Evolutionary conservation across 306 rosid genomes (phyloP).

Genomic region (Prunus mongolica): DNA sequence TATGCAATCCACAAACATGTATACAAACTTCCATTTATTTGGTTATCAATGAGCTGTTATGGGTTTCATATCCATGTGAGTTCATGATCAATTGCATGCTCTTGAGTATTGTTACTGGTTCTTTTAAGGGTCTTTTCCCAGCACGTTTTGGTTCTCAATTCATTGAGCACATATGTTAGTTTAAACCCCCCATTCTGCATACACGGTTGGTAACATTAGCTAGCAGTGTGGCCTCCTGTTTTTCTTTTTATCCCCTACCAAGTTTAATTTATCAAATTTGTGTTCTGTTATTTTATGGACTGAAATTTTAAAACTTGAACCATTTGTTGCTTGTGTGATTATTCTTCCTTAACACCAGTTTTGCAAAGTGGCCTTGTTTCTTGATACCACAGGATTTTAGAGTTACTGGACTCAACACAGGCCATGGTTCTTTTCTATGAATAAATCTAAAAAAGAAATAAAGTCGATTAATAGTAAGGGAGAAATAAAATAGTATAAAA

Average conservation of each 20-base stretch:
- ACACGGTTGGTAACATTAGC: background rate
- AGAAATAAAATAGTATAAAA: background rate
- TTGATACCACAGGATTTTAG: background rate
- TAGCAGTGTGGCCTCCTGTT: background rate
- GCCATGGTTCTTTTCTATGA: background rate
- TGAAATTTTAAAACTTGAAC: background rate
- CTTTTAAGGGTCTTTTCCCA: background rate
- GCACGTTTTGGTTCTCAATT: background rate
- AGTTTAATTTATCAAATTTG: background rate
- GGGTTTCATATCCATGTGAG: background rate
- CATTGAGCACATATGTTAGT: background rate
- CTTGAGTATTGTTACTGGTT: background rate
- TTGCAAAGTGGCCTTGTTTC: background rate
- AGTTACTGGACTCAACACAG: background rate
- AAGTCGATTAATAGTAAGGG: background rate
- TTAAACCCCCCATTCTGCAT: background rate
- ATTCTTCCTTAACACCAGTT: no score
- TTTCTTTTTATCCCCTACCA: background rate
- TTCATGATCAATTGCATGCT: background rate
- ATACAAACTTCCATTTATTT: background rate
- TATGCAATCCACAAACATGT: background rate
- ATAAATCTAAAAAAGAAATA: background rate
- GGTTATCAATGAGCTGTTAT: background rate
- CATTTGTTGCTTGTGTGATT: background rate
- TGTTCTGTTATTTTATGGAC: background rate